Conservation (phyloP, 2,329 filamentous ascomycete species). For the Colletotrichum orbiculare region DNA sequence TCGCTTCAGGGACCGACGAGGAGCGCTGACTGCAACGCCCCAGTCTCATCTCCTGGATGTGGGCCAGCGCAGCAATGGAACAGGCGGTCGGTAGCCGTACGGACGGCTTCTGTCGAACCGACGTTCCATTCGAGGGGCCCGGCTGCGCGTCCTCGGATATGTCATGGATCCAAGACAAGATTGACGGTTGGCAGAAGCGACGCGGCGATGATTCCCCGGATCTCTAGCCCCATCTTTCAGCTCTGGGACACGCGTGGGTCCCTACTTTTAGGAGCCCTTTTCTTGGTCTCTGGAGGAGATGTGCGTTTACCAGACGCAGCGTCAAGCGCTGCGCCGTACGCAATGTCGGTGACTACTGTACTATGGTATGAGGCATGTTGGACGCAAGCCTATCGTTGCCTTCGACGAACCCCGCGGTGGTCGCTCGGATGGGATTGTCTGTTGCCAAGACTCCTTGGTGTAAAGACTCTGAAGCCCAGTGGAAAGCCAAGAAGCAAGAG, state of each 20-base stretch:
- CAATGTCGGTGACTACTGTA: background rate
- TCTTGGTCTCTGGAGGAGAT: background rate
- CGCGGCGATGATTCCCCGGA: conserved; percentile 29
- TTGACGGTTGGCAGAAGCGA: conserved; percentile 23
- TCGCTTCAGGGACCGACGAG: background rate
- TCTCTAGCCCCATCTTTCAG: conserved; percentile 8
- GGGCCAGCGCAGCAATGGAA: background rate
- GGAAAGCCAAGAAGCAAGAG: conserved; percentile 32
- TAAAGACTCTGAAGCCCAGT: conserved; percentile 7
- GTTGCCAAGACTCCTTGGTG: conserved; percentile 14
- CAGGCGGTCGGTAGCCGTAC: background rate
- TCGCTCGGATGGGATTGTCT: conserved; percentile 1
- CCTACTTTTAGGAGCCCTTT: conserved; percentile 3
- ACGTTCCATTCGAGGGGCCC: background rate
- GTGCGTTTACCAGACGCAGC: background rate
- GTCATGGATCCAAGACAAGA: background rate
- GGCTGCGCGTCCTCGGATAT: conserved; percentile 19
- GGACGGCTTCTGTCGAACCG: conserved; percentile 3
- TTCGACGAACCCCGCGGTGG: background rate
- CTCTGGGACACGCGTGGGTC: background rate
- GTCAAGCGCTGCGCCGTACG: background rate
- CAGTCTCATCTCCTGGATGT: conserved; percentile 16
- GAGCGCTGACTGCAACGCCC: background rate
- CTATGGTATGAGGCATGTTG: conserved; percentile 24
- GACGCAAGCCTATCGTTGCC: background rate